phyloP scores from a whole-genome alignment of 2,329 filamentous ascomycete genomes.

The Hypomyces rosellus region DNA sequence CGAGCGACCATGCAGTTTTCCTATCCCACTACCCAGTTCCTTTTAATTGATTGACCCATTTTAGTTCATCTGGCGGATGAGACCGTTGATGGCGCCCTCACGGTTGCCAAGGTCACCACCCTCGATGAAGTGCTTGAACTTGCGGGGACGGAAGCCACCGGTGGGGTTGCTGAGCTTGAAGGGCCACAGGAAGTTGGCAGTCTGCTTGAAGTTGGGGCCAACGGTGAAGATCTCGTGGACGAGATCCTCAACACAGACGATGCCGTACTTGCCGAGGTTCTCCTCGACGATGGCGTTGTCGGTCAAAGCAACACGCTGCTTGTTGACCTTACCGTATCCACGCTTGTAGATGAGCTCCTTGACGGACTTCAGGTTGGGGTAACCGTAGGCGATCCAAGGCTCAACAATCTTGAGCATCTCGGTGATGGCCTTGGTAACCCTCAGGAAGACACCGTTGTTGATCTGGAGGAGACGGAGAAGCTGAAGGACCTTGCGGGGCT shows the following conservation, averaged over 20 bases:
- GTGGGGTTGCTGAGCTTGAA: slow-evolving; percentile 99
- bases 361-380: slow-evolving; percentile 98
- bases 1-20: slow-evolving; percentile 34
- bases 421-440: slow-evolving; percentile 92
- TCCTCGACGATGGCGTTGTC: slow-evolving; percentile 98
- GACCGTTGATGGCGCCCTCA: slow-evolving; percentile 93
- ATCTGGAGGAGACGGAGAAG: slow-evolving; percentile 99
- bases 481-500: slow-evolving; percentile 99
- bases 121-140: slow-evolving; percentile 99
- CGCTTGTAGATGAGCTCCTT: slow-evolving; percentile 99
- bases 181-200: slow-evolving; percentile 98
- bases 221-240: slow-evolving; percentile 99
- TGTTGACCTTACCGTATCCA: slow-evolving; percentile 97
- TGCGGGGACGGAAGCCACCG: slow-evolving; percentile 90
- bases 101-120: slow-evolving; percentile 98
- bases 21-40: slow-evolving; percentile 23
- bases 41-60: slow-evolving; percentile 10
- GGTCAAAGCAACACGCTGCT: slow-evolving; percentile 92
- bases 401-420: slow-evolving; percentile 99
- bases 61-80: slow-evolving; percentile 99
- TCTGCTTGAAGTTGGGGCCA: slow-evolving; percentile 99
- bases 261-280: slow-evolving; percentile 94
- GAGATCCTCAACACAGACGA: slow-evolving; percentile 98
- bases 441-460: slow-evolving; percentile 99
- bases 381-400: slow-evolving; percentile 98